phyloP scores from a whole-genome alignment of 2,329 filamentous ascomycete genomes.

The Corinectria fuckeliana region DNA sequence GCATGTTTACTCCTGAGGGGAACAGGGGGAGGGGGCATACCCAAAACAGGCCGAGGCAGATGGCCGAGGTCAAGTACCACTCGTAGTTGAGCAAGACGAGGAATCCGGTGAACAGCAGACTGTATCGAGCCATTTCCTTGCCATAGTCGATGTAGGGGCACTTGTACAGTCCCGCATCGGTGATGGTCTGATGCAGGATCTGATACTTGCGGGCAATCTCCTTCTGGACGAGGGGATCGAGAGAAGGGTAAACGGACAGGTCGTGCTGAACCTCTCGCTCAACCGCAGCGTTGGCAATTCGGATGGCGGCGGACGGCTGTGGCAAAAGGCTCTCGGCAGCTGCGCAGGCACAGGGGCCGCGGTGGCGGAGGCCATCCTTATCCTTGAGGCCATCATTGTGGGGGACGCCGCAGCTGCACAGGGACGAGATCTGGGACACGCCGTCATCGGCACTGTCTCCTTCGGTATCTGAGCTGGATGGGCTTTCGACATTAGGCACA shows the following conservation, averaged over 20 bases:
- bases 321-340: slow-evolving; percentile 2
- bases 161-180: slow-evolving; percentile 62
- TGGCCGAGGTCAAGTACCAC: slow-evolving; percentile 65
- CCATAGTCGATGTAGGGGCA: slow-evolving; percentile 65
- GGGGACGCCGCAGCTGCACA: slow-evolving; percentile 19
- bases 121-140: slow-evolving; percentile 64
- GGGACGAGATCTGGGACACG: slow-evolving; percentile 30
- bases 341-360: slow-evolving; percentile 2
- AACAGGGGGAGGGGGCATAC: slow-evolving; percentile 40
- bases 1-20: background rate
- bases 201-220: slow-evolving; percentile 63
- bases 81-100: slow-evolving; percentile 50
- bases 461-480: slow-evolving; percentile 28
- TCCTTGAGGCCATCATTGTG: slow-evolving; percentile 10
- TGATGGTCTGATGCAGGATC: slow-evolving; percentile 59
- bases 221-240: slow-evolving; percentile 61
- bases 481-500: slow-evolving; percentile 19
- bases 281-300: slow-evolving; percentile 31
- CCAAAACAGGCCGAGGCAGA: slow-evolving; percentile 69
- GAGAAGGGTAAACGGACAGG: slow-evolving; percentile 54
- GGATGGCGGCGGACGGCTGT: slow-evolving; percentile 11
- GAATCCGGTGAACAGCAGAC: slow-evolving; percentile 56
- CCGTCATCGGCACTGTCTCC: slow-evolving; percentile 23
- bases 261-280: slow-evolving; percentile 43
- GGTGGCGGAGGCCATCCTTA: slow-evolving; percentile 11